Conservation (phyloP, 1,139 yeast genomes). For the Debaryomycetaceae sp. region DNA sequence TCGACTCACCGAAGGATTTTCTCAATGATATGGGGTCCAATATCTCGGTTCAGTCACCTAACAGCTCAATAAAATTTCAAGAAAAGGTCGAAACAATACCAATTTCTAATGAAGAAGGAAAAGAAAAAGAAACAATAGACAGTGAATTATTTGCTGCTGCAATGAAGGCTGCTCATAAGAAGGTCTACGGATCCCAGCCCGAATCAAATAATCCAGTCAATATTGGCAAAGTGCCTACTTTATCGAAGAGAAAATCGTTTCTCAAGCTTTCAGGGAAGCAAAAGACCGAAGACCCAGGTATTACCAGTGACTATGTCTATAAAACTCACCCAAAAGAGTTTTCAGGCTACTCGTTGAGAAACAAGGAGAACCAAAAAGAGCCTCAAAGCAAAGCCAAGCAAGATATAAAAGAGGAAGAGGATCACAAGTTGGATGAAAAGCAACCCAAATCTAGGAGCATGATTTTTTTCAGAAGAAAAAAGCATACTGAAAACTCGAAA, state of each 20-base stretch:
- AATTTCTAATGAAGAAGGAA: slow-evolving; percentile 11
- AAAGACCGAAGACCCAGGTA: slow-evolving; percentile 14
- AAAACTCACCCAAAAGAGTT: slow-evolving; percentile 40
- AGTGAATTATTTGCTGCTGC: slow-evolving; percentile 33
- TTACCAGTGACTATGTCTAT: slow-evolving; percentile 29
- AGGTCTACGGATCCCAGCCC: slow-evolving; percentile 29
- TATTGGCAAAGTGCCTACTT: background rate
- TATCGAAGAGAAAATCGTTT: background rate
- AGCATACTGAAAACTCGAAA: too few relatives aligned
- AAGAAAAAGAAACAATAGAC: slow-evolving; percentile 5
- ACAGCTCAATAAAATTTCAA: slow-evolving; percentile 37
- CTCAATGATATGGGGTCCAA: slow-evolving; percentile 9
- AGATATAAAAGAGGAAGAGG: slow-evolving; percentile 23
- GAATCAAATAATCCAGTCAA: background rate
- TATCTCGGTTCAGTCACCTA: slow-evolving; percentile 17
- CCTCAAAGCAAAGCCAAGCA: slow-evolving; percentile 32
- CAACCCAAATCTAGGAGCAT: background rate
- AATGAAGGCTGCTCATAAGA: slow-evolving; percentile 38
- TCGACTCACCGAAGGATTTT: background rate
- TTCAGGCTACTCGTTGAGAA: slow-evolving; percentile 36
- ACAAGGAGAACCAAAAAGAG: slow-evolving; percentile 11
- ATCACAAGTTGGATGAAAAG: slow-evolving; percentile 7
- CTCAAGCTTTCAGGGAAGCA: background rate
- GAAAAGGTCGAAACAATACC: slow-evolving; percentile 42
- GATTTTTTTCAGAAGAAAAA: background rate